Base-by-base conservation (phyloP, 768 basidiomycete species). In the Suillus tomentosus region DNA sequence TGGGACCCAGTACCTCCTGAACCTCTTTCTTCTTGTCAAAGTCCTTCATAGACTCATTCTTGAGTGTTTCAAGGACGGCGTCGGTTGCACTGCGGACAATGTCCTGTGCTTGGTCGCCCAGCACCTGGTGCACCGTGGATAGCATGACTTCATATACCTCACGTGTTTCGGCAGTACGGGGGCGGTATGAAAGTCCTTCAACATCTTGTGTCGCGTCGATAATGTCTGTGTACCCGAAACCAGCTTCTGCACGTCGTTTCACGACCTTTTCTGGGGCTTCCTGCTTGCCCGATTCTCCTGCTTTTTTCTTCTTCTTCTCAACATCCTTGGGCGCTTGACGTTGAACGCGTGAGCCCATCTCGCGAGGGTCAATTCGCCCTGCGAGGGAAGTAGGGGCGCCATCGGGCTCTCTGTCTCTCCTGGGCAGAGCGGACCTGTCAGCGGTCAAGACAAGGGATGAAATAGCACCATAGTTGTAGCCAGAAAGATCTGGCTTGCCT, bases 21-120 rank as follows among this genome's bases (percentile, higher is more conserved):
- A 96, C 84, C 72, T 98, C 95, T 79, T 87, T 92, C 78, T 98
- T 96, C 83, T 95, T 96, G 82, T 98, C 96, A 70, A 98, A 96
- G 73, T 98, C 96, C 78, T 95, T 96, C 79, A 94, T 74, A 64
- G 83, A 82, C 69, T 97, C 95, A 69, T 84, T 90, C 79, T 98
- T 99, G 67, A 99, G 82, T 5, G 85, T 84, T 77, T 96, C 94
- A 56, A 99, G 79, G 1, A 96, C 89, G 0, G 86, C 85, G 76
- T 99, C 96, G n/a, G 97, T 92, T 1, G 97, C 97, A 67, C 92
- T 94, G 22, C 96, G 90, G 56, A 99, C 89, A 70, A 99, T 89
- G 67, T 98, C 96, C 74, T 97, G 95, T 0, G 95, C 93, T 73
- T 96, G 95, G 78, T 97, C 97, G 0, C 96, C 96, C 13, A 99